Evolutionary conservation across 495 filamentous ascomycete species (phyloP).

Genomic region (Stereocaulon alpinum): DNA sequence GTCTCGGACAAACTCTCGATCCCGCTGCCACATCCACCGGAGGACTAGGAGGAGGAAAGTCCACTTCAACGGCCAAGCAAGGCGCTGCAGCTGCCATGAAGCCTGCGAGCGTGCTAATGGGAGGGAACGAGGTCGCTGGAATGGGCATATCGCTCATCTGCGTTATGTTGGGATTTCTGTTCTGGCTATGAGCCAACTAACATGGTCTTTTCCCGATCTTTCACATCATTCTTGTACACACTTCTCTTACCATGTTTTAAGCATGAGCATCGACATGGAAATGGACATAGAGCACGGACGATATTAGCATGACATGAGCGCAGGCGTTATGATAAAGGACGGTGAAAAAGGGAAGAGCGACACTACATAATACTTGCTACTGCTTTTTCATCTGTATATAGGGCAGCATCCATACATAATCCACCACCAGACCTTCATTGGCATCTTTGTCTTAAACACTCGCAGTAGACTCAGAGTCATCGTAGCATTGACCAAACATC

Average conservation of each 20-base stretch:
- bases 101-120: constrained; percentile 20
- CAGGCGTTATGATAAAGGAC: constrained; percentile 1
- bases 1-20: constrained; percentile 45
- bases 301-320: constrained; percentile 8
- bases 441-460: no score
- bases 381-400: neutral
- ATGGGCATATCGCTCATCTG: constrained; percentile 42
- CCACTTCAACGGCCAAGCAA: constrained; percentile 9
- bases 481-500: no score
- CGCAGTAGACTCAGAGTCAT: no score
- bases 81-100: constrained; percentile 14
- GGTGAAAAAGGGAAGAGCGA: neutral
- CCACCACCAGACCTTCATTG: no score
- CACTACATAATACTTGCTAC: neutral
- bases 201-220: neutral
- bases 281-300: neutral
- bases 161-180: constrained; percentile 45
- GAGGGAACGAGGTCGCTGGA: constrained; percentile 40
- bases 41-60: constrained; percentile 11
- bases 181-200: constrained; percentile 34
- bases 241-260: constrained; percentile 1
- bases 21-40: constrained; percentile 17
- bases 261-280: constrained; percentile 4
- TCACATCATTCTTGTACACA: neutral
- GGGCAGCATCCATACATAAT: no score